Evolutionary conservation across 1,139 yeast species (phyloP).

Genomic region (Scheffersomyces parashehatae): DNA sequence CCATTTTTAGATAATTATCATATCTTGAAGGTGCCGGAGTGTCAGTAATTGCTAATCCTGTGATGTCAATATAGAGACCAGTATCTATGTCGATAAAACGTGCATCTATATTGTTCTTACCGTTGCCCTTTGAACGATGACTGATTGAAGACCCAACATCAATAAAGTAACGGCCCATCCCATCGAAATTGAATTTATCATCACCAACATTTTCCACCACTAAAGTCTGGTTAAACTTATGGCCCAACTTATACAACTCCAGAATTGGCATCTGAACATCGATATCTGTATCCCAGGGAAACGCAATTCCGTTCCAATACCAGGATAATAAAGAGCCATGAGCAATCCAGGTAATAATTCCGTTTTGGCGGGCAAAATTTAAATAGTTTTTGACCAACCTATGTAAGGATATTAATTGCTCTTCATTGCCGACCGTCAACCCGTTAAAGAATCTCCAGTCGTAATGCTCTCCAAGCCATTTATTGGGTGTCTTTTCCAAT

Average conservation of each 20-base stretch:
- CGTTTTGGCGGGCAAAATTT: conserved; percentile 28
- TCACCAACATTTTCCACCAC: conserved; percentile 21
- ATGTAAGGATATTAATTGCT: conserved; percentile 28
- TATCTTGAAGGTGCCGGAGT: conserved; percentile 15
- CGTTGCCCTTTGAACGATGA: conserved; percentile 17
- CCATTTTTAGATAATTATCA: conserved; percentile 2
- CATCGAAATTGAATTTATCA: conserved; percentile 15
- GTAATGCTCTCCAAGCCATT: conserved; percentile 43
- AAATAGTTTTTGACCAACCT: conserved; percentile 32
- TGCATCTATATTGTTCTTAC: conserved; percentile 21
- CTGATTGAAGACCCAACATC: conserved; percentile 20
- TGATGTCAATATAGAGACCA: conserved; percentile 22
- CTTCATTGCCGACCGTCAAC: conserved; percentile 26
- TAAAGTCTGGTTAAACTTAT: conserved; percentile 20
- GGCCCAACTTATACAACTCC: conserved; percentile 20
- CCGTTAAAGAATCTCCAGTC: conserved; percentile 44
- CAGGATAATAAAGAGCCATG: conserved; percentile 35
- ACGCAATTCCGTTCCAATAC: conserved; percentile 28
- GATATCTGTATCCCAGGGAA: conserved; percentile 28
- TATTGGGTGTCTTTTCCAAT: conserved; percentile 15
- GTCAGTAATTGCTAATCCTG: conserved; percentile 17
- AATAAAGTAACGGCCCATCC: conserved; percentile 18
- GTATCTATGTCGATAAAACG: conserved; percentile 23
- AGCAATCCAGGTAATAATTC: conserved; percentile 41
- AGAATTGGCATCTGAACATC: conserved; percentile 27